A percentile compares a stretch with the other conserved stretches of the same genome.
These are phyloP conservation scores for Claviceps fusiformis DNA, from an alignment of 2,329 filamentous ascomycete species.

Conservation along the genomic window DNA sequence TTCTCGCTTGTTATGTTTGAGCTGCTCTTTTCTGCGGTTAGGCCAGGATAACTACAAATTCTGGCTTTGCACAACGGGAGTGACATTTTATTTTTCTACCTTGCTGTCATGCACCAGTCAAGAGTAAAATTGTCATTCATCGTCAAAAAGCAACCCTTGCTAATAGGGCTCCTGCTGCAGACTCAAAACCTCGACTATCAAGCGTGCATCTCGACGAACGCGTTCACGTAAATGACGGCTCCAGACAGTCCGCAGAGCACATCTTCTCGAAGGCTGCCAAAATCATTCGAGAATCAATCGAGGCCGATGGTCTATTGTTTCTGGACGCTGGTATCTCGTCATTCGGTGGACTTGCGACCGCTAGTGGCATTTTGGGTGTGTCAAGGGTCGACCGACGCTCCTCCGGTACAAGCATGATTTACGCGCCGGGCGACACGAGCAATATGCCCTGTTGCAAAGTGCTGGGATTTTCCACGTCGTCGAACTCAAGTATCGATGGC, in stretches of 20 bases:
- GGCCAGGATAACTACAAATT: neutral
- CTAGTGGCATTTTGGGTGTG: neutral
- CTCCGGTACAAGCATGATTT: constrained; percentile 2
- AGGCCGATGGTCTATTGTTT: constrained; percentile 23
- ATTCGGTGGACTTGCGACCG: constrained; percentile 4
- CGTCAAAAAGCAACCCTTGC: neutral
- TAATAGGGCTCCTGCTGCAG: neutral
- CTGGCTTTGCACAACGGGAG: neutral
- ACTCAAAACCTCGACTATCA: neutral
- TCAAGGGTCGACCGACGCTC: neutral
- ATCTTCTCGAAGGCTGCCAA: constrained; percentile 32
- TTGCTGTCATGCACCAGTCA: neutral
- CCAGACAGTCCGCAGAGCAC: constrained; percentile 1
- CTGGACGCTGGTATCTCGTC: constrained; percentile 21
- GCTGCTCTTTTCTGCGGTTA: neutral
- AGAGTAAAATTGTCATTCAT: neutral
- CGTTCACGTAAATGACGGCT: constrained; percentile 1
- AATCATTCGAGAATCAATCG: constrained; percentile 27
- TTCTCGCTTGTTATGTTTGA: neutral
- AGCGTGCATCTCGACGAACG: neutral
- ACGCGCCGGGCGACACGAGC: neutral
- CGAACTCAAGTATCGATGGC: constrained; percentile 20
- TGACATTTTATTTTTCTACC: neutral
- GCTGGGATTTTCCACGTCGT: constrained; percentile 25
- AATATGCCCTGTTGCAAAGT: constrained; percentile 15